Evolutionary conservation across 2,329 filamentous ascomycete species (phyloP), one percentile per base, ranked within the genome.

Genomic region (Scytalidium sp.): DNA sequence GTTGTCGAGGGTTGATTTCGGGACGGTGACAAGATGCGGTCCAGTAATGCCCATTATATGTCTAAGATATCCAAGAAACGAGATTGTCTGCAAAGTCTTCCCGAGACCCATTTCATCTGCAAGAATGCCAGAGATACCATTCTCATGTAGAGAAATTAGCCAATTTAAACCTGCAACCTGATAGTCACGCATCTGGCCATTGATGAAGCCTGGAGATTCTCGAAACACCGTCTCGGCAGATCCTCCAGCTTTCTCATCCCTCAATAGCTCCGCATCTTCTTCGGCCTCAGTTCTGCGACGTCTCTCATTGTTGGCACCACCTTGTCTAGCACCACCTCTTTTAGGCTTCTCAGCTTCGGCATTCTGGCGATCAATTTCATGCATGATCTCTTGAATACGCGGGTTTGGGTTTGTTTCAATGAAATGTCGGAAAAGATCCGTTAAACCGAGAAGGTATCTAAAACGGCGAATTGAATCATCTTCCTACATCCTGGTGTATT

Each of bases 41-140:
- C 94, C 94, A 6, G 81, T 90, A 59, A 92, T 97, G 54, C 84
- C 90, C 70, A 90, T 87, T 53, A 97, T 83, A 70, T 96, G 94
- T 63, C 94, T 85, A 41, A 99, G 76, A 65, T 99, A 99, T 3
- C 94, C 94, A 27, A 99, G 74, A 71, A 99, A 99, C 2, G 94
- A 88, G 52, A 99, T 99, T 1, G 94, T 99, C 71, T 99, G 94
- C 22, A 99, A 72, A 1, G 94, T 99, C 76, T 99, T 99, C 63
- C 94, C 94, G 19, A 99, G 78, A 70, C 94, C 94, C 94, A 99
- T 99, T 73, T 99, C 94, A 65, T 99, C 94, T 53, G 94, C 94
- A 45, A 99, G 76, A 56, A 99, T 99, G 59, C 94, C 94, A 19
- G 93, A 97, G 58, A 99, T 99, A 75, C 94, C 94, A 63, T 99